Evolutionary conservation across 352 stramenopile genomes (phyloP), one percentile per base, ranked within the genome.

Genomic region (Phytophthora sp.): DNA sequence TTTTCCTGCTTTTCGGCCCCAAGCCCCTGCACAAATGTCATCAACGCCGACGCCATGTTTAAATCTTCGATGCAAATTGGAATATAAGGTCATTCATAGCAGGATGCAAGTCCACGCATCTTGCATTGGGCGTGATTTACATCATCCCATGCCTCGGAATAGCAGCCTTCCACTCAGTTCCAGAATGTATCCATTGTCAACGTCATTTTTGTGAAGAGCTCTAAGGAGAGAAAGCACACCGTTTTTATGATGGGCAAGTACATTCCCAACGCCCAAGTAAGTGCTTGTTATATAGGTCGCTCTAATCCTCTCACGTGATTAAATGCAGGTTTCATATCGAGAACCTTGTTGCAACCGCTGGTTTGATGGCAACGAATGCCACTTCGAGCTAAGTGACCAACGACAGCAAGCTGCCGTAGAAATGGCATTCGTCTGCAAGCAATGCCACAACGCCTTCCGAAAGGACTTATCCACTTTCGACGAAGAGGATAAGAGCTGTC

Each of bases 331-430:
- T 33, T 73, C 81, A 5, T 92, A 90, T 69, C 82, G 66, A 41
- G 77, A 82, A 29, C 78, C 83, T 41, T 91, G 85, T 68, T 94
- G 83, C 69, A 76, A 71, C 15, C 83, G 80, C 41, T 94, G 82
- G 85, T 94, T 91, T 57, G 83, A 92, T 63, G 92, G 83, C 71
- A 87, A 68, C 55, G 80, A 89, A 59, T 90, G 86, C 46, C 83
- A 94, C 56, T 87, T 86, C 39, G 82, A 91, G 62, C 63, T 80
- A 11, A 86, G 77, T 44, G 75, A 89, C 52, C 78, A 94, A 53
- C 56, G 74, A 21, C 66, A 90, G 21, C 47, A 57, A n/a, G 21
- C 56, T 11, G 72, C 78, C 12, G 47, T 50, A 0, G 77, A 90
- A 71, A 76, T 92, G 51, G 77, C 79, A 24, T 82, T 94, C 24